phyloP scores from a whole-genome alignment of 1,284 basidiomycete species.

The Boletellus deceptivus region DNA sequence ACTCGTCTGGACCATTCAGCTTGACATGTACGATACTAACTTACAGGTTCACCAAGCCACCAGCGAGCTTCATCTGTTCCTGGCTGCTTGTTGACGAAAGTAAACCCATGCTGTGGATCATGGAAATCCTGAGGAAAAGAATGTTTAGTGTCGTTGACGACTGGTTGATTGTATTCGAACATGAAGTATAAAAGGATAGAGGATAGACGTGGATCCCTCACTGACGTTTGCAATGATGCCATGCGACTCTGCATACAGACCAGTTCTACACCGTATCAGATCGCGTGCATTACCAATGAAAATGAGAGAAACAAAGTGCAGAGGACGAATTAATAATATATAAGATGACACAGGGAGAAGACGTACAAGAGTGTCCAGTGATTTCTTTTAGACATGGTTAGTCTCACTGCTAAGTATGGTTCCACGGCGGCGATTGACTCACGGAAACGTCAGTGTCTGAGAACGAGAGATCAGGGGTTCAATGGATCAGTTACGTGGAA shows the following conservation, averaged over 20 bases:
- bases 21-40: conserved; percentile 22
- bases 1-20: neutral
- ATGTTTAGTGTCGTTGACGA: neutral
- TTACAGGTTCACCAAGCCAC: conserved; percentile 86
- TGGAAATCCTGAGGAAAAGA: conserved; percentile 65
- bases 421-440: conserved; percentile 30
- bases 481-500: conserved; percentile 1
- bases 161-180: too few relatives aligned
- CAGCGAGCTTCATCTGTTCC: conserved; percentile 63
- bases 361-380: conserved; percentile 81
- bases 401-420: neutral
- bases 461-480: neutral
- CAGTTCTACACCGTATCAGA: conserved; percentile 54
- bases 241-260: conserved; percentile 81
- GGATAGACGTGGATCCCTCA: neutral
- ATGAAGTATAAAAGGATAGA: too few relatives aligned
- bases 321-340: conserved; percentile 11
- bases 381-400: conserved; percentile 47
- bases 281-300: neutral
- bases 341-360: neutral
- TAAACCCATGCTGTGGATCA: conserved; percentile 57
- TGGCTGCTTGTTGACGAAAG: conserved; percentile 68
- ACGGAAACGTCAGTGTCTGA: conserved; percentile 85
- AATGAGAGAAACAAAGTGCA: neutral
- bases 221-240: conserved; percentile 85